Percentiles rank a stretch among this genome's conserved stretches.
Conservation (phyloP, 441 rosid genomes). For the Hypseocharis bilobata region DNA sequence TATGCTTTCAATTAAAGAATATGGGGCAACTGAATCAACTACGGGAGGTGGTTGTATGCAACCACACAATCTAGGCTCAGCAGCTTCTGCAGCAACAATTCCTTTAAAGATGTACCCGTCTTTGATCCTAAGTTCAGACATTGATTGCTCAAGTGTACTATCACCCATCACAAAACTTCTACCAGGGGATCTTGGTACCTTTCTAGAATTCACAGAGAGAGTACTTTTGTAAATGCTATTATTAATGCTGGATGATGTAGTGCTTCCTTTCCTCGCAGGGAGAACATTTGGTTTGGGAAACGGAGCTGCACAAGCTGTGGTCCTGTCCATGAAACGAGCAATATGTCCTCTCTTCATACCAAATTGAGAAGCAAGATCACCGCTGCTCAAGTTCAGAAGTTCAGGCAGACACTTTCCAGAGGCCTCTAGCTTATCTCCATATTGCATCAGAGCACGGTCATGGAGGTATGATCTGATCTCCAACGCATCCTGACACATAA, state of each 20-base stretch:
- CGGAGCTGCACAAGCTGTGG: slow-evolving; percentile 34
- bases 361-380: slow-evolving; percentile 36
- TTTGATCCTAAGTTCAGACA: slow-evolving; percentile 43
- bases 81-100: slow-evolving; percentile 51
- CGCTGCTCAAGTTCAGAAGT: slow-evolving; percentile 34
- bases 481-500: slow-evolving; percentile 50
- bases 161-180: slow-evolving; percentile 24
- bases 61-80: slow-evolving; percentile 51
- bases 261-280: slow-evolving; percentile 20
- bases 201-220: slow-evolving; percentile 26
- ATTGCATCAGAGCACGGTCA: slow-evolving; percentile 47
- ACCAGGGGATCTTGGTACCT: slow-evolving; percentile 25
- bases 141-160: slow-evolving; percentile 38
- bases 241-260: slow-evolving; percentile 27
- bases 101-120: slow-evolving; percentile 57
- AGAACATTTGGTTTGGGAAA: slow-evolving; percentile 21
- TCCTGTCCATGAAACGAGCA: slow-evolving; percentile 45
- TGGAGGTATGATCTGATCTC: slow-evolving; percentile 61
- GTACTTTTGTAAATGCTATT: slow-evolving; percentile 29
- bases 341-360: slow-evolving; percentile 57
- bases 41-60: slow-evolving; percentile 48
- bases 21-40: slow-evolving; percentile 39
- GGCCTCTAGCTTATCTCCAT: slow-evolving; percentile 49
- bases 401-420: slow-evolving; percentile 46
- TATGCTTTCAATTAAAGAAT: slow-evolving; percentile 38